A percentile compares a stretch with the other conserved stretches of the same genome.
Conservation (phyloP, 495 filamentous ascomycete genomes). For the Penicillium steckii region DNA sequence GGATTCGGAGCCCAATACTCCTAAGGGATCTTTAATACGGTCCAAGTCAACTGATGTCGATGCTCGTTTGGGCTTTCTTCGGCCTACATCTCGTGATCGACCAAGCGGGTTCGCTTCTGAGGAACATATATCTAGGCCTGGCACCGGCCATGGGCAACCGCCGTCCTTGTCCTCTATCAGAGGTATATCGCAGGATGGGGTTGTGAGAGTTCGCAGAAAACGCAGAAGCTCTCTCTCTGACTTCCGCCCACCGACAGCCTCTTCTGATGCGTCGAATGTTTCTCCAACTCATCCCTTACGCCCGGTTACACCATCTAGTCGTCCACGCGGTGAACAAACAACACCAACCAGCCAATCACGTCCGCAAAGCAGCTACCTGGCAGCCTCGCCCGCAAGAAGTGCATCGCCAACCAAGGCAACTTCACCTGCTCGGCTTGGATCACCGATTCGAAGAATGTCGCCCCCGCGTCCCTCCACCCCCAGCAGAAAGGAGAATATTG, state of each 20-base stretch:
- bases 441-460: conserved; percentile 37
- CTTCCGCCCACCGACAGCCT: conserved; percentile 61
- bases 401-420: conserved; percentile 30
- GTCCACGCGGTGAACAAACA: conserved; percentile 26
- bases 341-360: conserved; percentile 35
- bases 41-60: conserved; percentile 83
- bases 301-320: conserved; percentile 36
- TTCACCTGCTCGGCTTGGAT: conserved; percentile 32
- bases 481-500: conserved; percentile 57
- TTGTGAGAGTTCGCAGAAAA: conserved; percentile 63
- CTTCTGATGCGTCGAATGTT: conserved; percentile 32
- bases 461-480: conserved; percentile 45
- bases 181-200: conserved; percentile 33
- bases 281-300: conserved; percentile 36
- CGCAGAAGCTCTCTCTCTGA: conserved; percentile 91
- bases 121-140: conserved; percentile 44
- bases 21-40: conserved; percentile 64
- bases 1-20: conserved; percentile 54
- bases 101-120: conserved; percentile 48
- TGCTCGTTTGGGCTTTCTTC: conserved; percentile 45
- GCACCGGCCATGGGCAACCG: conserved; percentile 44
- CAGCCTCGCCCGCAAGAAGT: conserved; percentile 30
- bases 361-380: conserved; percentile 34
- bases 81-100: conserved; percentile 67
- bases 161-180: conserved; percentile 37